Base-by-base conservation (phyloP, 2,329 filamentous ascomycete species). In the Fusarium musae region DNA sequence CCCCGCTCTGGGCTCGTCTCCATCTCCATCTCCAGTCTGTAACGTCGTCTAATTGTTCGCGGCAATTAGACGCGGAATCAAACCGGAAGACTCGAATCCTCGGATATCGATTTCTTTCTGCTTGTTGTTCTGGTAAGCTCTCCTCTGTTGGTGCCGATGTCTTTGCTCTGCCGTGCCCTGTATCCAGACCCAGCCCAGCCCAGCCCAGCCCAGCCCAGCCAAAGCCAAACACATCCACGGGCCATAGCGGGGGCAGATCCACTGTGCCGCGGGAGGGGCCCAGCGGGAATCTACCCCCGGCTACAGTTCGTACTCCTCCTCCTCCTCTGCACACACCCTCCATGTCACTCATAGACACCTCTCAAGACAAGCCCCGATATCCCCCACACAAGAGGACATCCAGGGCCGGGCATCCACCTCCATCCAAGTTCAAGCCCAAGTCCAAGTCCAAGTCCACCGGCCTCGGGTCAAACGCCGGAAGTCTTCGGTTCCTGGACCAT, bases 401-500 rank as follows among this genome's bases (percentile, higher is more conserved):
- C 58, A 74, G 65, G 44, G 57, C 74, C 76, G 69, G 71, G 57
- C 66, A 67, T 69, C 54, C 68, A 72, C 63, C 30, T 62, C 61
- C 60, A 66, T 66, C 62, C 61, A 37, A 66, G 37, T 36, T n/a
- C 39, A 43, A 34, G 57, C 26, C 26, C 26, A 26, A 26, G 26
- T 30, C 9, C 30, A 30, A 10, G 30, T 12, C 61, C 65, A 44
- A 36, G 57, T 13, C 47, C 56, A 69, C 65, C 69, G 72, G 65
- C 75, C 69, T 75, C 76, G 72, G 76, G 57, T 73, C 73, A 64
- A 71, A 59, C 39, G 59, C 70, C 76, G 75, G 76, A 74, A 69
- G 69, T 74, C 74, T 78, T 77, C 76, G 76, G 75, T 60, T 59
- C 75, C 66, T 78, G 63, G 54, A 65, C 36, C 39, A 64, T 64